Evolutionary conservation across 495 filamentous ascomycete genomes (phyloP), one percentile per base, ranked within the genome.

Genomic region (Penicillium cinerascens): DNA sequence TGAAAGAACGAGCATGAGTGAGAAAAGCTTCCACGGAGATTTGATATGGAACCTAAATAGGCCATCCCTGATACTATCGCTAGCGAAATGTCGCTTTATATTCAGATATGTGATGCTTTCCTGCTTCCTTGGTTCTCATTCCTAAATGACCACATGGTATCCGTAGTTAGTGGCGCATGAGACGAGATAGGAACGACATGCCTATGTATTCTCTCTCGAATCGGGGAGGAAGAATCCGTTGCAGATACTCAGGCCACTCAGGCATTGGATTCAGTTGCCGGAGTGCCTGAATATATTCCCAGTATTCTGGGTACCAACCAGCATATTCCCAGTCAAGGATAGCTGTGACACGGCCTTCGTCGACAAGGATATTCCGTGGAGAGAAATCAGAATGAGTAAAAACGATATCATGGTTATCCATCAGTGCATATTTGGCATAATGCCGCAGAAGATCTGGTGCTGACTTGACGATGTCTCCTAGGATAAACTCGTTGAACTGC

Each of bases 221-320:
- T 27, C 37, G 29, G 3, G 51, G 51, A 6, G 54, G 51, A 37
- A 55, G 47, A 52, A 61, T 61, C 26, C 35, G 48, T 20, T 39
- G 18, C 26, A 58, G 35, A 50, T 57, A 58, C 20, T 58, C 54
- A 13, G 48, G 46, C 51, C 56, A 49, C 39, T 52, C 58, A 11
- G 49, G 45, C 53, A 50, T 51, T 6, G 49, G 49, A 25, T 47
- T 49, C 35, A 52, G 22, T 39, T 47, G 23, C 23, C 36, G 23
- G 42, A 47, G 37, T 25, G 70, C 65, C 53, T 72, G 71, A 4
- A 65, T 63, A 58, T 73, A 77, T 48, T 79, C 77, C 77, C 77
- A 79, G 58, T 78, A 77, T 47, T 67, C 62, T 26, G 75, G 72
- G 60, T 74, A 78, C 70, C 70, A 82, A 21, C 76, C 76, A n/a